A percentile compares a stretch with the other conserved stretches of the same genome.
Conservation (phyloP, 768 basidiomycete genomes). For the Butyriboletus loyo region DNA sequence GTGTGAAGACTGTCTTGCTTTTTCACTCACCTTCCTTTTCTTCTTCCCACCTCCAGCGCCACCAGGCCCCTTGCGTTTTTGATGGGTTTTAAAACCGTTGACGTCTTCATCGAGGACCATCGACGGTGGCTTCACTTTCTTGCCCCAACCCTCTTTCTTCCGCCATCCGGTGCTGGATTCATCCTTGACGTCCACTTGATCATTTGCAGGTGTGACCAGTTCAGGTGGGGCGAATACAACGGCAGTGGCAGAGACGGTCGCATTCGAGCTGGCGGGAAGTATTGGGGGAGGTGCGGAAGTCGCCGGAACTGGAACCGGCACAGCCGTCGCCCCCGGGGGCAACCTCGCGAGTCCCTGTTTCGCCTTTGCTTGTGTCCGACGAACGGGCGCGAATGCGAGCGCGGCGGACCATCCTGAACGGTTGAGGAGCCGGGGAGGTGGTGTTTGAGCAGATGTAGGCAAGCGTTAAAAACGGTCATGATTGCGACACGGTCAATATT, state of each 20-base stretch:
- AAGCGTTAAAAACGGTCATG: constrained; percentile 27
- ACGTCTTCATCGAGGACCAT: constrained; percentile 89
- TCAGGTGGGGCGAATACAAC: constrained; percentile 70
- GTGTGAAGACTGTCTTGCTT: not conserved
- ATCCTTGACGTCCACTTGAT: constrained; percentile 28
- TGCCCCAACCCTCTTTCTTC: constrained; percentile 69
- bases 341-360: constrained; percentile 43
- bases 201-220: constrained; percentile 35
- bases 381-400: constrained; percentile 83
- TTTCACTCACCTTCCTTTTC: constrained; percentile 55
- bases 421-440: not conserved
- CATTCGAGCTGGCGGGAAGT: constrained; percentile 25
- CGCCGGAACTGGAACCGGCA: constrained; percentile 41
- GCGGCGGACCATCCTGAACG: constrained; percentile 80
- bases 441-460: constrained; percentile 2
- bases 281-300: constrained; percentile 30
- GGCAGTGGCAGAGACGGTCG: constrained; percentile 51
- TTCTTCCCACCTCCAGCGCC: constrained; percentile 44
- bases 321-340: constrained; percentile 54
- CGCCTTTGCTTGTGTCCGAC: constrained; percentile 57
- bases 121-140: constrained; percentile 86
- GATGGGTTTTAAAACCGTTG: constrained; percentile 71
- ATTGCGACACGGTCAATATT: constrained; percentile 38
- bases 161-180: constrained; percentile 35
- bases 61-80: constrained; percentile 47